phyloP scores from a whole-genome alignment of 306 rosid species.

The Cicer bijugum region DNA sequence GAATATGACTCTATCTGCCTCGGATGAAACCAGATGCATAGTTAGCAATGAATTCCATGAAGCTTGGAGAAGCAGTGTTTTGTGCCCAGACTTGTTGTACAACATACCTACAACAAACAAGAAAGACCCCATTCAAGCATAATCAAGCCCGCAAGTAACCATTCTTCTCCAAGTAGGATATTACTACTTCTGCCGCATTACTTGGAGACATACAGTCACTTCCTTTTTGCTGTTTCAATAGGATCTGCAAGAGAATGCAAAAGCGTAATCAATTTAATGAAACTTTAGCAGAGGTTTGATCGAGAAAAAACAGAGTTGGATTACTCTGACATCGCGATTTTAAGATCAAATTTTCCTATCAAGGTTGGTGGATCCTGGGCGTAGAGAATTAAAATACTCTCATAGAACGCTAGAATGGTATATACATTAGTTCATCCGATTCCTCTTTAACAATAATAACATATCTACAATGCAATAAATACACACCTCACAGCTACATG shows the following conservation, averaged over 20 bases:
- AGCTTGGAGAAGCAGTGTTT: conserved; percentile 35
- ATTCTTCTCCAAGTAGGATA: conserved; percentile 73
- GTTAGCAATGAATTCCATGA: conserved; percentile 63
- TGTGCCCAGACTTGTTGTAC: conserved; percentile 28
- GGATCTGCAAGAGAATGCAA: conserved; percentile 59
- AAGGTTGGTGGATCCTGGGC: conserved; percentile 7
- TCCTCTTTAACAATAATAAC: conserved; percentile 4
- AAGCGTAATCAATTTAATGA: conserved; percentile 5
- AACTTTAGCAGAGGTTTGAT: conserved; percentile 22
- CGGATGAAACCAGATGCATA: conserved; percentile 24
- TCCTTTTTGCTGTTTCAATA: conserved; percentile 63
- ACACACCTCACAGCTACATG: conserved; percentile 74
- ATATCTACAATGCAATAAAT: conserved; percentile 26
- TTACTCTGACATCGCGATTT: conserved; percentile 1
- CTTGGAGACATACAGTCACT: conserved; percentile 55
- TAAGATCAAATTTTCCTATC: conserved; percentile 19
- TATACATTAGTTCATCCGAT: conserved; percentile 22
- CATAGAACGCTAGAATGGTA: background rate
- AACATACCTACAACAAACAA: conserved; percentile 33
- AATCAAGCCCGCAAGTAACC: conserved; percentile 67
- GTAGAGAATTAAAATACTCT: conserved; percentile 1
- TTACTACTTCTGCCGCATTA: conserved; percentile 63
- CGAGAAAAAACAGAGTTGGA: background rate
- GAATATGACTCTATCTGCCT: background rate
- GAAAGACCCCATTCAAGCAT: conserved; percentile 34